These are phyloP conservation scores for Capillidium heterosporum DNA, from an alignment of 371 early-diverging fungal genomes.

Conservation along the genomic window DNA sequence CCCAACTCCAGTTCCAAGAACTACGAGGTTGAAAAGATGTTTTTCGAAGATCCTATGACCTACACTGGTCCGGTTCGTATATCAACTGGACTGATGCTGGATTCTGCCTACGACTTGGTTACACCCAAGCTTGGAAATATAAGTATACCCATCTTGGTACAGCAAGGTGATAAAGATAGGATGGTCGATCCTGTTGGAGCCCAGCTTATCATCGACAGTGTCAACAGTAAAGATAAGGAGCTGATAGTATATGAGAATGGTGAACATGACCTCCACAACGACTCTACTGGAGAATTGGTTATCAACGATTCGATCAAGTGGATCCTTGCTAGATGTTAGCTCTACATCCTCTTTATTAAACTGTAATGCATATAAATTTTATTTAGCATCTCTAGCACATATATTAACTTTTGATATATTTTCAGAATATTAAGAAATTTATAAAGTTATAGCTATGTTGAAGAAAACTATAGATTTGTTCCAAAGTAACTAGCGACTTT, in stretches of 20 bases:
- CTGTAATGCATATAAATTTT: too few relatives aligned
- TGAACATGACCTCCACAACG: not conserved
- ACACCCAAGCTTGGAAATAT: not conserved
- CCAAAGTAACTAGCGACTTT: too few relatives aligned
- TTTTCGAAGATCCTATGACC: not conserved
- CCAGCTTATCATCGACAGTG: not conserved
- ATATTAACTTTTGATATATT: too few relatives aligned
- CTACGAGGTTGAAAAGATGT: not conserved
- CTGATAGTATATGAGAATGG: not conserved
- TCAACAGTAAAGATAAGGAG: not conserved
- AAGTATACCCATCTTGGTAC: not conserved
- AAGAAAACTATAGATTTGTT: too few relatives aligned
- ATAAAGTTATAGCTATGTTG: too few relatives aligned
- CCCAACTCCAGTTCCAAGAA: not conserved
- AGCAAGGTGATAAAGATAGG: conserved; percentile 3
- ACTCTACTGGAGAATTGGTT: not conserved
- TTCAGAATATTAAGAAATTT: too few relatives aligned
- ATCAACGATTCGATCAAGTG: not conserved
- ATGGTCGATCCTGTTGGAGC: not conserved
- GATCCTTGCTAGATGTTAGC: not conserved
- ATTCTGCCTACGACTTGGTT: not conserved
- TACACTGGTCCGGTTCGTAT: not conserved
- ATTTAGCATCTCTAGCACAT: too few relatives aligned
- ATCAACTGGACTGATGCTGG: not conserved
- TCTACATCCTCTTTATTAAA: too few relatives aligned